These are phyloP conservation scores for Cerrena zonata DNA, from an alignment of 1,284 basidiomycete species.

Conservation along the genomic window DNA sequence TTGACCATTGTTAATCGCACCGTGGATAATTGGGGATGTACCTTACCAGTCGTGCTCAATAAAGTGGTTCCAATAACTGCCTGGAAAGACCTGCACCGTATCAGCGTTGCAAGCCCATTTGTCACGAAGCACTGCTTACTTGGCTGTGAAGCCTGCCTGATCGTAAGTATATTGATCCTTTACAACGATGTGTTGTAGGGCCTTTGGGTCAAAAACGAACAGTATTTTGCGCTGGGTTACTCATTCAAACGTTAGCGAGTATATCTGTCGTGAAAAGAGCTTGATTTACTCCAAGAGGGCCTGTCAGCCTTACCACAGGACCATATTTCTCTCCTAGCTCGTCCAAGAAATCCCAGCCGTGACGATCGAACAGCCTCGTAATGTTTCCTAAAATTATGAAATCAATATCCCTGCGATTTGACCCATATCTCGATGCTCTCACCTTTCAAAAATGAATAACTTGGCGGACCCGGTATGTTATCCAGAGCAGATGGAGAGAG, in stretches of 20 bases:
- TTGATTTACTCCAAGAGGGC: constrained; percentile 44
- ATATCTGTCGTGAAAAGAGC: too few species aligned
- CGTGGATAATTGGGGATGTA: too few species aligned
- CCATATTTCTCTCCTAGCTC: constrained; percentile 38
- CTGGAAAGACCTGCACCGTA: too few species aligned
- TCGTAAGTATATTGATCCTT: not conserved
- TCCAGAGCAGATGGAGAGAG: constrained; percentile 7
- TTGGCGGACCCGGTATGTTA: constrained; percentile 10
- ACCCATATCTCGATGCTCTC: not conserved
- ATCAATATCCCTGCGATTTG: not conserved
- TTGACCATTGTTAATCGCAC: not conserved
- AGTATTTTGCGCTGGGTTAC: not conserved
- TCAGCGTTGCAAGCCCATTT: too few species aligned
- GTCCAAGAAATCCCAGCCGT: constrained; percentile 44
- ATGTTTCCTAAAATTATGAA: constrained; percentile 31
- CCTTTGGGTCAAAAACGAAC: not conserved
- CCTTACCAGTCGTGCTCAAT: not conserved
- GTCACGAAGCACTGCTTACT: too few species aligned
- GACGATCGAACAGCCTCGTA: constrained; percentile 40
- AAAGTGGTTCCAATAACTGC: not conserved
- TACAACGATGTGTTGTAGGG: not conserved
- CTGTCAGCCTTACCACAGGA: constrained; percentile 42
- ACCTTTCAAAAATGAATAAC: constrained; percentile 6
- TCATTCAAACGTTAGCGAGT: too few species aligned
- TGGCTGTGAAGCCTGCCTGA: not conserved